Base-by-base conservation (phyloP, 2,329 filamentous ascomycete species). In the Ceratocystis variospora region DNA sequence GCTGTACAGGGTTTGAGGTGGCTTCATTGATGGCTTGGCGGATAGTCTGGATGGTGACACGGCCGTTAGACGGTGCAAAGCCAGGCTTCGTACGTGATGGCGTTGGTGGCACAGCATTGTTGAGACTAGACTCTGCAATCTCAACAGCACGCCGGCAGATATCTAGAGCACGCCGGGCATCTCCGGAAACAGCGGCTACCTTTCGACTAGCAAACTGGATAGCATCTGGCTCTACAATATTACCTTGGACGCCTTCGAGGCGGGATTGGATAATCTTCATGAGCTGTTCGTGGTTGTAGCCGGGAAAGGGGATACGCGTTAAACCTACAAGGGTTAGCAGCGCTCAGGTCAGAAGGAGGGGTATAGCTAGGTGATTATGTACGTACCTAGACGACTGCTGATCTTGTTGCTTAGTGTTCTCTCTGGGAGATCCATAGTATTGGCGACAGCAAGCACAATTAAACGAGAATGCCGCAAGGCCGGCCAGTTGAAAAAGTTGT, bases 401-500 rank as follows among this genome's bases (percentile, higher is more conserved):
- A 99, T 99, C 76, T 99, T 99, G 79, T 99, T 99, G 76, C 90
- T 96, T 46, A 99, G 80, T 0, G 94, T 99, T 73, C 94, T 83
- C 76, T 99, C 94, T 0, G 94, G 94, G 67, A 99, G 78, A 77
- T 99, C 94, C 94, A 99, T 99, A 28, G 94, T 99, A 75, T 99
- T 99, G 64, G 94, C 95, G 19, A 99, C 94, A 10, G 95, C 95
- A 5, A 99, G 84, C 5, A 99, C 95, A 74, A 99, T 96, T 57
- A 99, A 81, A 62, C 92, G 85, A 65, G 90, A 96, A 75, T 99
- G 92, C 62, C 89, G 84, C 65, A 97, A 80, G 10, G 90, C 89
- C 3, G 94, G 94, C 94, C 94, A 99, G 73, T 99, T 99, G 82
- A 99, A 99, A 76, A 99, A 99, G 76, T 99, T 99, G 78, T 99